Base-by-base conservation (phyloP, 306 rosid genomes). In the Gillenia trifoliata region DNA sequence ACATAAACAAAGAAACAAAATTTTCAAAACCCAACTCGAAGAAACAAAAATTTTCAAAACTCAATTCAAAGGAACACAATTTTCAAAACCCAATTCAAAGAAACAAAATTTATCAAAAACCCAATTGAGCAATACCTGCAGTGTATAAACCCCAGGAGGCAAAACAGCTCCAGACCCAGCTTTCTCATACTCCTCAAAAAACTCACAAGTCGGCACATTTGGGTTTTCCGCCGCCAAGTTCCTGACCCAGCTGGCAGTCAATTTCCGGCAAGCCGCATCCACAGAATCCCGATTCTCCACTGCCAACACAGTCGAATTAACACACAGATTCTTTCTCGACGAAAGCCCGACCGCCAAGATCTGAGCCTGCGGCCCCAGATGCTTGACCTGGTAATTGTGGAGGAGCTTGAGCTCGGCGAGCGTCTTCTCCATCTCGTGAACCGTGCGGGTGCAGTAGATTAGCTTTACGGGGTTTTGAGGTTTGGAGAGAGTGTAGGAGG, bases 391-490 rank as follows among this genome's bases (percentile, higher is more conserved):
- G 83, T 89, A 93, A 13, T 78, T 56, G 13, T 91, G 96, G 59
- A 93, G 96, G 47, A 88, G 80, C 64, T 82, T 83, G 45, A 93
- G 96, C 79, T 93, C 98, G 54, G 91, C 86, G 2, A 91, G 91
- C 11, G 98, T 93, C 80, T 93, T 93, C 86, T 93, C 98, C 97
- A 93, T 93, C 82, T 93, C 97, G 76, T 93, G 98, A 17, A 93
- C 98, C 6, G 98, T 93, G 50, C 97, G 94, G 9, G 98, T 93
- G 80, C 97, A 93, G 81, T 93, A 93, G 69, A 93, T 81, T 76
- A 93, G 96, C 77, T 93, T 93, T 70, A 93, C 86, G 0, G 94
- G 92, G 49, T 81, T 83, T 4, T 88, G 82, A 74, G 92, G 98
- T 31, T 88, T 89, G 60, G 96, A 89, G 75, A 93, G 88, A 4